A percentile compares a stretch with the other conserved stretches of the same genome.
Conservation (phyloP, 1,284 basidiomycete species). For the Apiotrichum porosum region DNA sequence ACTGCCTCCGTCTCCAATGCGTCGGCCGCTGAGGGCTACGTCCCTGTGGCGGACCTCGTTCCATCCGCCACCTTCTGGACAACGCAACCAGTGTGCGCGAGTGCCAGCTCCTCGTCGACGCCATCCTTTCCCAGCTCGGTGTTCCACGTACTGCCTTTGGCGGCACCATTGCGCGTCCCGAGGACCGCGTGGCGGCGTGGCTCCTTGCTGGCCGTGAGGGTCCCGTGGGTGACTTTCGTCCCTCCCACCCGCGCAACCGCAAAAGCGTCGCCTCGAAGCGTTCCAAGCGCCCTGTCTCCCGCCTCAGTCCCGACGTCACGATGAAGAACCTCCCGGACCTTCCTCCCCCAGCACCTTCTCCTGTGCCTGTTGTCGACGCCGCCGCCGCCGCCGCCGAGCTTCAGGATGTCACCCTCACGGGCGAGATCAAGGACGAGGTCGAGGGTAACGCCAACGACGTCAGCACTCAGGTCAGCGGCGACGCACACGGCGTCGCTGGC, state of each 20-base stretch:
- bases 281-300: not conserved
- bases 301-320: constrained; percentile 3
- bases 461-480: not conserved
- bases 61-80: constrained; percentile 67
- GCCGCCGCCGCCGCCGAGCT: not conserved
- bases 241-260: not conserved
- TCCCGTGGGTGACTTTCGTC: constrained; percentile 15
- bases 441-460: not conserved
- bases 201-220: constrained; percentile 34
- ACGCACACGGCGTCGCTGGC: no score
- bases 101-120: constrained; percentile 74
- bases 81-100: constrained; percentile 71
- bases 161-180: constrained; percentile 10
- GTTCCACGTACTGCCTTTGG: constrained; percentile 23
- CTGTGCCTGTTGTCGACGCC: not conserved
- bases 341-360: not conserved
- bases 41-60: constrained; percentile 49
- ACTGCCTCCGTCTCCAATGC: no score
- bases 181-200: constrained; percentile 37
- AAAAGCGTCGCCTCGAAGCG: not conserved
- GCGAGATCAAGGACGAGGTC: not conserved
- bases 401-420: not conserved
- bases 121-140: constrained; percentile 66
- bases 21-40: constrained; percentile 3
- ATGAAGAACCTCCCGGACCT: constrained; percentile 16